A percentile compares a stretch with the other conserved stretches of the same genome.
phyloP scores from a whole-genome alignment of 2,329 filamentous ascomycete species.

The Bipolaris gigantea region DNA sequence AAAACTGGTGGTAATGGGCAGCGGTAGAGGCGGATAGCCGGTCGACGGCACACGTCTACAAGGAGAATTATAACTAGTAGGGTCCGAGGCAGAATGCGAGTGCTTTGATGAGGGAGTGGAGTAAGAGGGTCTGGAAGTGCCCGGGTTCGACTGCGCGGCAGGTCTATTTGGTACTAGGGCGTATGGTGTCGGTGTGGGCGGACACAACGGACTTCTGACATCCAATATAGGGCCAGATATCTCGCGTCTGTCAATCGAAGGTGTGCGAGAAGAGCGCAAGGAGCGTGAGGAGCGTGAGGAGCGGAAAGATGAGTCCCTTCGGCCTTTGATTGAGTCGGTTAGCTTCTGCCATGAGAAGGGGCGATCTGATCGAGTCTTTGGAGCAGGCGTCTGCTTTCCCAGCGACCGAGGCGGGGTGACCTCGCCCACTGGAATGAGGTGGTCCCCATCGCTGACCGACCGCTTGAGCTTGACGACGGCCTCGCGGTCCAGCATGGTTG shows the following conservation, averaged over 20 bases:
- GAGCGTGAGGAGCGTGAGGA: conserved; percentile 16
- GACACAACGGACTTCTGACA: conserved; percentile 20
- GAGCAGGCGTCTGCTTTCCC: conserved; percentile 5
- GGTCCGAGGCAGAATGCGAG: conserved; percentile 27
- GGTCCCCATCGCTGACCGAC: conserved; percentile 26
- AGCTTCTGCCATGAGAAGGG: conserved; percentile 35
- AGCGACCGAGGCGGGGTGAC: conserved; percentile 19
- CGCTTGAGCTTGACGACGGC: conserved; percentile 29
- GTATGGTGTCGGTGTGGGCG: conserved; percentile 12
- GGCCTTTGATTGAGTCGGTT: conserved; percentile 30
- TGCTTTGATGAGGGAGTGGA: conserved; percentile 9
- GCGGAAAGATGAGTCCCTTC: conserved; percentile 18
- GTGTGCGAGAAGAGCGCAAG: conserved; percentile 13
- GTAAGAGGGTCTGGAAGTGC: conserved; percentile 1
- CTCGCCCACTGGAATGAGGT: conserved; percentile 21
- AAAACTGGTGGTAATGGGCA: conserved; percentile 17
- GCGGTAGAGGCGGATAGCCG: conserved; percentile 14
- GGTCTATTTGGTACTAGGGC: not conserved
- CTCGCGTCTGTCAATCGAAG: conserved; percentile 24
- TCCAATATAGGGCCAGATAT: conserved; percentile 35
- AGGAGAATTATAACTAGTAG: conserved; percentile 21
- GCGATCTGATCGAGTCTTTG: conserved; percentile 15
- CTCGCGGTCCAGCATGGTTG: conserved; percentile 24
- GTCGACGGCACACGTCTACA: conserved; percentile 11
- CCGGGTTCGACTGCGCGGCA: conserved; percentile 18